phyloP scores from a whole-genome alignment of 768 basidiomycete genomes.

The Boletus edulis region DNA sequence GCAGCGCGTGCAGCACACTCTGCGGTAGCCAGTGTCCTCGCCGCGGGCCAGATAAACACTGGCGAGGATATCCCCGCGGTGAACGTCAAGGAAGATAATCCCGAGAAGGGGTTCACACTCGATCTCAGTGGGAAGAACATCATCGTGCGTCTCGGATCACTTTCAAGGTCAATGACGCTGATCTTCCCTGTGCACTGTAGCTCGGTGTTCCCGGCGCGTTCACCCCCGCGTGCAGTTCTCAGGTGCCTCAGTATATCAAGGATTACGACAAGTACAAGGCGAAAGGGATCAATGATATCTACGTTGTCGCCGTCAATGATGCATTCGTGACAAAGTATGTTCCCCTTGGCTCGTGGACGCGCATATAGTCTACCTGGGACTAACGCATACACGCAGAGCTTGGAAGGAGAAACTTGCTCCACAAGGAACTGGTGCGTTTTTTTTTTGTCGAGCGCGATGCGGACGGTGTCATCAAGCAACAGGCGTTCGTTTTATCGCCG shows the following conservation, averaged over 20 bases:
- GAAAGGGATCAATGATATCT: conserved; percentile 72
- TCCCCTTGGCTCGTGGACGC: not conserved
- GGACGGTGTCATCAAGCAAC: not conserved
- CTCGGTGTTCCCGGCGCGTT: conserved; percentile 79
- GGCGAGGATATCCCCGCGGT: conserved; percentile 44
- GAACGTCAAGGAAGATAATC: conserved; percentile 58
- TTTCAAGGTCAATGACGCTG: not conserved
- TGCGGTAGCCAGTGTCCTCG: conserved; percentile 48
- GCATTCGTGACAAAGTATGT: conserved; percentile 59
- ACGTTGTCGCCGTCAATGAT: conserved; percentile 78
- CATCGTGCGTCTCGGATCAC: conserved; percentile 43
- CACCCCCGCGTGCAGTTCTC: conserved; percentile 66
- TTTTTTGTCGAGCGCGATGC: not conserved
- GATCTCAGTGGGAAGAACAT: conserved; percentile 58
- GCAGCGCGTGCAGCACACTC: conserved; percentile 55
- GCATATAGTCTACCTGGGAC: conserved; percentile 3
- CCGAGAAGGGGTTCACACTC: conserved; percentile 42
- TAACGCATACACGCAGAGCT: conserved; percentile 40
- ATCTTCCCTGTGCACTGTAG: conserved; percentile 29
- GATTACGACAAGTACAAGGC: conserved; percentile 69
- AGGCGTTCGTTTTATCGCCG: conserved; percentile 64
- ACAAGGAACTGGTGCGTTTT: conserved; percentile 49
- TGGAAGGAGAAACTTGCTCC: conserved; percentile 66
- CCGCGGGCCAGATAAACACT: conserved; percentile 40
- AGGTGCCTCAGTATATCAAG: conserved; percentile 62